Percentiles rank a stretch among this genome's conserved stretches.
Conservation (phyloP, 805 yeast genomes). For the Ascoidea rubescens region DNA sequence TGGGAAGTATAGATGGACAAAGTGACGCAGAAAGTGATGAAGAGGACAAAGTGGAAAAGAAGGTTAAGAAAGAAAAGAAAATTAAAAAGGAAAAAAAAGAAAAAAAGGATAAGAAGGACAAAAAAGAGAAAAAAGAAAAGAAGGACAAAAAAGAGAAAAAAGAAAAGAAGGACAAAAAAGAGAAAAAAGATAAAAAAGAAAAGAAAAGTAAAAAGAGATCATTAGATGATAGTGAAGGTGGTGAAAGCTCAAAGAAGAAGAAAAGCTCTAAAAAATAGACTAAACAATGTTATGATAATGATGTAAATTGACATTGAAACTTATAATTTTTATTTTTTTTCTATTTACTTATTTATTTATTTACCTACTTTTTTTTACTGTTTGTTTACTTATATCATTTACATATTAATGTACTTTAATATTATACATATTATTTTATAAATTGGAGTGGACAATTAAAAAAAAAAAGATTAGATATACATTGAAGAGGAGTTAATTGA, state of each 20-base stretch:
- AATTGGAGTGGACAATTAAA: too few relatives aligned
- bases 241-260: slow-evolving; percentile 23
- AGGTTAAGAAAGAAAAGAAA: slow-evolving; percentile 19
- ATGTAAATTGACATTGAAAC: not conserved
- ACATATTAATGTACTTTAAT: not conserved
- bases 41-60: slow-evolving; percentile 9
- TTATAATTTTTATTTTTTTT: not conserved
- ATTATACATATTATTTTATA: too few relatives aligned
- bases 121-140: slow-evolving; percentile 37
- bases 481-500: not conserved
- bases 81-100: slow-evolving; percentile 31
- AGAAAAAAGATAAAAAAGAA: slow-evolving; percentile 20
- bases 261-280: slow-evolving; percentile 13
- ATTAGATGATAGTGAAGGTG: slow-evolving; percentile 19
- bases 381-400: not conserved
- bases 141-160: slow-evolving; percentile 33
- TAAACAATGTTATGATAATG: not conserved
- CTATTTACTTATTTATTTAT: not conserved
- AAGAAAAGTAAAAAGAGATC: slow-evolving; percentile 16
- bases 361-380: not conserved
- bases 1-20: slow-evolving; percentile 17
- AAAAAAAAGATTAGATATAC: not conserved
- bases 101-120: slow-evolving; percentile 33
- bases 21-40: slow-evolving; percentile 21
- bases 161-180: slow-evolving; percentile 40